Evolutionary conservation across 352 stramenopile genomes (phyloP).

Genomic region (Elongisporangium undulatum): DNA sequence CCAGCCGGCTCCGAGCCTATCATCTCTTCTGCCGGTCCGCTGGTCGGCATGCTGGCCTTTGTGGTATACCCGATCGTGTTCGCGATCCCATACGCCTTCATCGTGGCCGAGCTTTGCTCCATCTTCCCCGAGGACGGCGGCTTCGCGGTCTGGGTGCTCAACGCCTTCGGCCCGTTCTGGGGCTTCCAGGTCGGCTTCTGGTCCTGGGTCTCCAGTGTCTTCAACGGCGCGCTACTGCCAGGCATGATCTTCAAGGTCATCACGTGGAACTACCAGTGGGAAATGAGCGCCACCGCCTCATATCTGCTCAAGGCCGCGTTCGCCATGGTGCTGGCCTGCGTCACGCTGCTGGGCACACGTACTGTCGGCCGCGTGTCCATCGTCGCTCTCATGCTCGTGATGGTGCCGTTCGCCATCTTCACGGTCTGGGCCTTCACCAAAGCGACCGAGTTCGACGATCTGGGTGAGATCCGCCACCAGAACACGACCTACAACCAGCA

Average conservation of each 20-base stretch:
- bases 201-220: slow-evolving; percentile 81
- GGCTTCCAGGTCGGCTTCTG: slow-evolving; percentile 70
- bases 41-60: slow-evolving; percentile 81
- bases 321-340: slow-evolving; percentile 24
- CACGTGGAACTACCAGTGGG: slow-evolving; percentile 24
- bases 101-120: slow-evolving; percentile 89
- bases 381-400: slow-evolving; percentile 21
- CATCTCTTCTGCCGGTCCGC: slow-evolving; percentile 26
- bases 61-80: slow-evolving; percentile 84
- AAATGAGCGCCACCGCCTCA: slow-evolving; percentile 12
- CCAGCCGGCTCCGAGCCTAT: slow-evolving; percentile 25
- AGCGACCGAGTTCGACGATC: slow-evolving; percentile 24
- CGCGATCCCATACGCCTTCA: slow-evolving; percentile 83
- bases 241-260: slow-evolving; percentile 31
- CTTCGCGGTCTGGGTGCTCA: slow-evolving; percentile 88
- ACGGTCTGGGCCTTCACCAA: slow-evolving; percentile 33
- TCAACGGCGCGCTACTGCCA: slow-evolving; percentile 59
- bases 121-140: slow-evolving; percentile 82
- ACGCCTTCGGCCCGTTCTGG: slow-evolving; percentile 87
- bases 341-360: slow-evolving; percentile 30
- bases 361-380: slow-evolving; percentile 29
- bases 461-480: slow-evolving; percentile 37
- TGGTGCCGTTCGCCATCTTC: slow-evolving; percentile 37
- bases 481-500: slow-evolving; percentile 12
- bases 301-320: slow-evolving; percentile 37